Base-by-base conservation (phyloP, 163 green algal species). In the Volvox carteri region DNA sequence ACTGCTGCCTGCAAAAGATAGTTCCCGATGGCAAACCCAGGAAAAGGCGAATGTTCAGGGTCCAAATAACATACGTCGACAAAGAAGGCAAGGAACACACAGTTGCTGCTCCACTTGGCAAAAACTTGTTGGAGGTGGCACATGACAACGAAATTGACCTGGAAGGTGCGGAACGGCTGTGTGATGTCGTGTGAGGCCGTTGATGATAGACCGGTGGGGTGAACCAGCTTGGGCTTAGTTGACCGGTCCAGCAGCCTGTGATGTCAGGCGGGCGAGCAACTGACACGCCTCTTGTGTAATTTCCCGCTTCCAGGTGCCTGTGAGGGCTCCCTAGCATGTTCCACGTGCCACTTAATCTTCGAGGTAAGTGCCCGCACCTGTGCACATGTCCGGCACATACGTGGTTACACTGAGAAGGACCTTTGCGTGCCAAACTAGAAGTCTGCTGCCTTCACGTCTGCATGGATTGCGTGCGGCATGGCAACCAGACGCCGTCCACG, bases 121-220 rank as follows among this genome's bases (percentile, higher is more conserved):
- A 97, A 79, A 96, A 92, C 42, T 90, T 99, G 54, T 92, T 99
- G 60, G 96, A 99, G 87, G 93, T 97, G 11, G 98, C 98, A 4
- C 98, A 99, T 88, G 93, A 96, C 3, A 99, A 99, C 79, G 97
- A 99, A 48, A 97, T 99, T 39, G 98, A 99, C 77, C 93, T 99
- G 0, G 98, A 99, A 95, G 97, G 97, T 97, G 52, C 19, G 48
- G 54, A 30, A 65, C 25, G 54, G 54, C 6, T 8, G 62, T 73
- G 62, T 41, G 2, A 12, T 39, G 62, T 73, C n/a, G n/a, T 73
- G 62, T 4, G 3, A 28, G 62, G 21, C 18, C 67, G 48, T 48
- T 48, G n/a, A n/a, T n/a, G n/a, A n/a, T n/a, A n/a, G n/a, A n/a
- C n/a, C n/a, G n/a, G n/a, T n/a, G n/a, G n/a, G n/a, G n/a, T n/a